These are phyloP conservation scores for Leccinellum rugosiceps DNA, from an alignment of 768 basidiomycete genomes.

Conservation along the genomic window DNA sequence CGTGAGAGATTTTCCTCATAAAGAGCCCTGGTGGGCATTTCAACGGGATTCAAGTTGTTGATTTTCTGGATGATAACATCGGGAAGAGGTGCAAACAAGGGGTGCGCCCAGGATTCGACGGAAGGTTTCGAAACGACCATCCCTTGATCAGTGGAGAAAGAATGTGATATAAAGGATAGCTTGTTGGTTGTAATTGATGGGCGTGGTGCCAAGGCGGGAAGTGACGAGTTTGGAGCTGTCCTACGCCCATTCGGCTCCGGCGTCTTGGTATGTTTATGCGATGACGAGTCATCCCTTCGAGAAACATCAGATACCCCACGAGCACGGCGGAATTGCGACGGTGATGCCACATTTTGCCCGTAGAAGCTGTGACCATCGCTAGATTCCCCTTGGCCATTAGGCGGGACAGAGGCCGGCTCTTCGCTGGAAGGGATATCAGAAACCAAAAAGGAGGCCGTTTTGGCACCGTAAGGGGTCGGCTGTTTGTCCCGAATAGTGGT, in stretches of 20 bases:
- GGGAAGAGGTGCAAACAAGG: conserved; percentile 59
- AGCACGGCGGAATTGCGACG: conserved; percentile 24
- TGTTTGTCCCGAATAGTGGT: conserved; percentile 35
- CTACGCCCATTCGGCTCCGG: conserved; percentile 25
- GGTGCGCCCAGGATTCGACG: conserved; percentile 58
- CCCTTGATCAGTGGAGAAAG: conserved; percentile 37
- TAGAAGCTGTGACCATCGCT: conserved; percentile 42
- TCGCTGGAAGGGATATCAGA: conserved; percentile 38
- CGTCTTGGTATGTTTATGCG: conserved; percentile 14
- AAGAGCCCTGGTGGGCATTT: conserved; percentile 55
- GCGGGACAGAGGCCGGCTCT: conserved; percentile 17
- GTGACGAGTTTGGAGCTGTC: conserved; percentile 16
- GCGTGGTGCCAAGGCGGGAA: conserved; percentile 22
- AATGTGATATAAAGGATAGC: conserved; percentile 46
- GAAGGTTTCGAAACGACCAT: conserved; percentile 38
- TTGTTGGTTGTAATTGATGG: conserved; percentile 22
- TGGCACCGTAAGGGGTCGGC: conserved; percentile 40
- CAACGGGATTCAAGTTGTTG: conserved; percentile 46
- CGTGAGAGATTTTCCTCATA: conserved; percentile 49
- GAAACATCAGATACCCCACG: conserved; percentile 25
- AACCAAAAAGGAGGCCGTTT: conserved; percentile 48
- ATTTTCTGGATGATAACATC: conserved; percentile 54
- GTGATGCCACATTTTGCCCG: conserved; percentile 44
- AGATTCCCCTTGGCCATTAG: conserved; percentile 23
- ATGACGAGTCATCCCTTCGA: conserved; percentile 16